phyloP scores from a whole-genome alignment of 1,284 basidiomycete species.

The Pulveroboletus sp. region DNA sequence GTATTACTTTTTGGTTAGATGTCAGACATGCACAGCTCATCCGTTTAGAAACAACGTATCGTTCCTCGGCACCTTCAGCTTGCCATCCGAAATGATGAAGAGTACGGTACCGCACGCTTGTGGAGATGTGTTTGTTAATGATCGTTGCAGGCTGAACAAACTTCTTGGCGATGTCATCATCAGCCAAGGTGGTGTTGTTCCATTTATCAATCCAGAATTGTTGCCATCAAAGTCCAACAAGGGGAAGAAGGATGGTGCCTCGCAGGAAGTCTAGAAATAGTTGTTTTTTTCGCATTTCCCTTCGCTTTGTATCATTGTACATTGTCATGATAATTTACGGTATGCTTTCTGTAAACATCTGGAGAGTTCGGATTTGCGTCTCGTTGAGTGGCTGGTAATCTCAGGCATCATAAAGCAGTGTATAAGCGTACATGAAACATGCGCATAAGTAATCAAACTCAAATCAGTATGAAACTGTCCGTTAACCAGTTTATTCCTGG shows the following conservation, averaged over 20 bases:
- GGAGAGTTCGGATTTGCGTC: not conserved
- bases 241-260: conserved; percentile 46
- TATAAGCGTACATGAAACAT: not conserved
- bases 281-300: conserved; percentile 8
- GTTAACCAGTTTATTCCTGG: not conserved
- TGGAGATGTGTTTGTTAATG: conserved; percentile 1
- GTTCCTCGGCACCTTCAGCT: conserved; percentile 84
- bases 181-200: conserved; percentile 77
- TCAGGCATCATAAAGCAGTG: not conserved
- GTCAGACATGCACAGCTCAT: not conserved
- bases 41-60: conserved; percentile 62
- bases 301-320: conserved; percentile 24
- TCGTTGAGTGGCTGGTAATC: not conserved
- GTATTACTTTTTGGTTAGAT: conserved; percentile 6
- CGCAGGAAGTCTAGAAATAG: conserved; percentile 33
- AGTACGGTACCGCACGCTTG: conserved; percentile 40
- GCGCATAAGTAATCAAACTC: not conserved
- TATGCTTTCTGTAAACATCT: conserved; percentile 26
- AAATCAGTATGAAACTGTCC: not conserved
- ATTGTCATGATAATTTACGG: conserved; percentile 29
- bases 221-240: conserved; percentile 62
- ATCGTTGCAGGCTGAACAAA: conserved; percentile 51
- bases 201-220: conserved; percentile 60
- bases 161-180: conserved; percentile 79
- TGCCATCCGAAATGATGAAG: conserved; percentile 81